Evolutionary conservation across 805 yeast genomes (phyloP), one percentile per base, ranked within the genome.

Genomic region (Teunomyces atbi): DNA sequence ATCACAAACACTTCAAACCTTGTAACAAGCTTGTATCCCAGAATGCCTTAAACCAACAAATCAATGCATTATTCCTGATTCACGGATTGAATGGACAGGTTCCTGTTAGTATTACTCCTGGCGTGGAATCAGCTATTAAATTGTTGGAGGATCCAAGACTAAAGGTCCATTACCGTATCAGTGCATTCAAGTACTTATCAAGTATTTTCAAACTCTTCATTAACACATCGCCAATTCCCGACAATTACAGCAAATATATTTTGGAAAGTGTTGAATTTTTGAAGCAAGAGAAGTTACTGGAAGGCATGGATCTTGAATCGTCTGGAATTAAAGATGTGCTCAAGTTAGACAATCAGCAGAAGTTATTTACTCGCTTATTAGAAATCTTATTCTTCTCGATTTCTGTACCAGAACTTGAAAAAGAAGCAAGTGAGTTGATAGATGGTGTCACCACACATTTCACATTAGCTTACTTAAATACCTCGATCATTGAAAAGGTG

Each of bases 41-140:
- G 48, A 71, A 79, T 0, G 71, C 72, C 16, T 58, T 79, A n/a
- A 84, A 84, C 47, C 89, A 86, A 55, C 87, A 87, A 50, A 71
- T 88, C 6, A 73, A 80, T 13, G 90, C 92, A 0, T 62, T 81
- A 43, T 81, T 92, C 61, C 74, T 74, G 39, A 78, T 92, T 33
- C 83, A 87, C 51, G 96, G 96, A 1, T 63, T 89, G 41, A 60
- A 66, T 29, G 71, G 66, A 6, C 62, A 67, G 45, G 79, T 86
- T 3, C 84, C 91, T 1, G 74, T 94, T 26, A 83, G 94, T 0
- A 73, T 94, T 20, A 85, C 97, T 0, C 86, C 96, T 0, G 97
- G 94, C 21, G 73, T 92, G 4, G 77, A 80, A 32, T 79, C 92
- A 3, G 97, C 97, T 0, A 71, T 91, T 33, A 79, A 79, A 19